Conservation (phyloP, 139 green algal genomes). For the Deuterostichococcus epilithicus region DNA sequence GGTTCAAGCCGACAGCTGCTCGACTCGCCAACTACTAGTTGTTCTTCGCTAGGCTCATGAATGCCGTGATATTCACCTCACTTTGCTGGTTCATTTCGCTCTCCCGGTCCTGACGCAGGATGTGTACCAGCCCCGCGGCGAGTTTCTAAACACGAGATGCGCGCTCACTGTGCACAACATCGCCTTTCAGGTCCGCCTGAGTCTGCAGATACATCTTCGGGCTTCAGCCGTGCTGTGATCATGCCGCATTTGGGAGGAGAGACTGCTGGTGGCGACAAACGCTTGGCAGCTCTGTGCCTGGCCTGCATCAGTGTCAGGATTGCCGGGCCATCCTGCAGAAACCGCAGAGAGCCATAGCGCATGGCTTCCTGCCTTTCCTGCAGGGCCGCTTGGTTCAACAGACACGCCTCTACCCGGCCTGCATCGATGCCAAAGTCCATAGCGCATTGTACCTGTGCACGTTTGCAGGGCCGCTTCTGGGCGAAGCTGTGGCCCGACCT, state of each 20-base stretch:
- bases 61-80: too few species aligned
- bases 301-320: not conserved
- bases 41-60: too few species aligned
- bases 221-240: not conserved
- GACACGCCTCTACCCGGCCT: not conserved
- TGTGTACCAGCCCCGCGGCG: slow-evolving; percentile 66
- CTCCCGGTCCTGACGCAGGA: slow-evolving; percentile 39
- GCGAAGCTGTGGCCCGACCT: slow-evolving; percentile 69
- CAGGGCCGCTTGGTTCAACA: too few species aligned
- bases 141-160: slow-evolving; percentile 77
- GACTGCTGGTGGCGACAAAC: not conserved
- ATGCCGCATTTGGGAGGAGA: not conserved
- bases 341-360: too few species aligned
- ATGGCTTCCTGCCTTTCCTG: too few species aligned
- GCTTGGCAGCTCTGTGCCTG: not conserved
- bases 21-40: too few species aligned
- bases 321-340: not conserved
- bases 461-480: slow-evolving; percentile 83
- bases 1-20: too few species aligned
- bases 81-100: too few species aligned
- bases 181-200: slow-evolving; percentile 69
- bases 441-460: not conserved
- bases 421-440: not conserved
- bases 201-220: too few species aligned
- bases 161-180: slow-evolving; percentile 97